Evolutionary conservation across 129 eudicot genomes (phyloP), one percentile per base, ranked within the genome.

Genomic region (Calendula officinalis): DNA sequence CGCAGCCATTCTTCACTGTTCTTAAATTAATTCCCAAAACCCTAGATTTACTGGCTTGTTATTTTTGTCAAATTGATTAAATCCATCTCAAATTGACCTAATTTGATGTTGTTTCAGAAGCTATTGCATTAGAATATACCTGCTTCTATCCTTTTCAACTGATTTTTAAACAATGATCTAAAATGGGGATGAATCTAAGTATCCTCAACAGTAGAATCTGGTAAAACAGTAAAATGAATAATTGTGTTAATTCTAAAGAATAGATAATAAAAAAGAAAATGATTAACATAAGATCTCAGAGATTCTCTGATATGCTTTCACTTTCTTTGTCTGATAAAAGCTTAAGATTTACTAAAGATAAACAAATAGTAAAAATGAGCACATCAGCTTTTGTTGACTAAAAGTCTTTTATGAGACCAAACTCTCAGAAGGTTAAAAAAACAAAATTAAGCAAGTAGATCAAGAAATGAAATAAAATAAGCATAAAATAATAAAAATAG

Each of bases 1-100:
- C 1, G 71, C 43, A 14, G 85, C 80, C 96, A 84, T 87, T 44
- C 40, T 66, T 54, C 53, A 54, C 64, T 37, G 59, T 44, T 52
- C 30, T 33, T 6, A 13, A 53, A 61, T 7, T 16, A 9, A 57
- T 34, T 66, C 72, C 52, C 41, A 13, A 55, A 64, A 50, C 74
- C 40, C 53, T 69, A 36, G 2, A 16, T 63, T 34, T 46, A 35
- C 56, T 58, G 12, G 41, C 38, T 64, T 53, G 38, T 43, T 38
- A 50, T 32, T 54, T 74, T 39, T 50, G 3, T 57, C 45, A 39
- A 51, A 66, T 58, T 40, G 32, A 41, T 33, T 6, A 60, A 44
- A 68, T 30, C 15, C 80, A 53, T 68, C 50, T 45, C 43, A 65
- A 52, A 17, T 60, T 8, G 35, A 6, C 53, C 33, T 17, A 5